phyloP scores from a whole-genome alignment of 345 rosid species.

The Populus simonii region DNA sequence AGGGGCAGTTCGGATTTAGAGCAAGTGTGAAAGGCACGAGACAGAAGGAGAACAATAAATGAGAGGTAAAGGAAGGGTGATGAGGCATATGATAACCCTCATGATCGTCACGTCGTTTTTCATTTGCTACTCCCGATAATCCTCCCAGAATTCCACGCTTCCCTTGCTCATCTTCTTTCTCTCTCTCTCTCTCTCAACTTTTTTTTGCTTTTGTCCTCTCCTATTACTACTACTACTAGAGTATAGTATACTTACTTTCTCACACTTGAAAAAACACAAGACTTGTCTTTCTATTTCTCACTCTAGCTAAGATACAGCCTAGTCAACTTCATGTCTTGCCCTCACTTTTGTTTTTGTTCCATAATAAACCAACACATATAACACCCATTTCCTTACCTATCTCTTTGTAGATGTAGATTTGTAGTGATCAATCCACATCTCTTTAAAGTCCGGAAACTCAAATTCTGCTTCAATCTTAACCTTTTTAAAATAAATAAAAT shows the following conservation, averaged over 20 bases:
- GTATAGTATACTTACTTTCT: background rate
- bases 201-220: slow-evolving; percentile 11
- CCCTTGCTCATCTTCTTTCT: slow-evolving; percentile 8
- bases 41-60: slow-evolving; percentile 49
- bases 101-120: slow-evolving; percentile 88
- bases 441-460: slow-evolving; percentile 10
- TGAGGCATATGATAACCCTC: slow-evolving; percentile 61
- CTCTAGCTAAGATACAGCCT: slow-evolving; percentile 15
- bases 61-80: slow-evolving; percentile 39
- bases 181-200: slow-evolving; percentile 2
- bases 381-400: slow-evolving; percentile 2
- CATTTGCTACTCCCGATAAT: slow-evolving; percentile 66
- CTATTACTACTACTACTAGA: background rate
- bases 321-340: slow-evolving; percentile 54
- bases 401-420: background rate
- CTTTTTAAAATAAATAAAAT: too few species aligned
- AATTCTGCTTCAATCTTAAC: background rate
- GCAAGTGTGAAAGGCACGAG: slow-evolving; percentile 85
- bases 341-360: slow-evolving; percentile 22
- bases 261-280: background rate
- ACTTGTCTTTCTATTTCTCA: background rate
- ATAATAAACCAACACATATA: slow-evolving; percentile 30
- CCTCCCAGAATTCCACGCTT: slow-evolving; percentile 88
- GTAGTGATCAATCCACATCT: slow-evolving; percentile 39
- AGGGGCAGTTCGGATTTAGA: slow-evolving; percentile 91